Evolutionary conservation across 2,329 filamentous ascomycete species (phyloP).

Genomic region (Akanthomyces muscarius): DNA sequence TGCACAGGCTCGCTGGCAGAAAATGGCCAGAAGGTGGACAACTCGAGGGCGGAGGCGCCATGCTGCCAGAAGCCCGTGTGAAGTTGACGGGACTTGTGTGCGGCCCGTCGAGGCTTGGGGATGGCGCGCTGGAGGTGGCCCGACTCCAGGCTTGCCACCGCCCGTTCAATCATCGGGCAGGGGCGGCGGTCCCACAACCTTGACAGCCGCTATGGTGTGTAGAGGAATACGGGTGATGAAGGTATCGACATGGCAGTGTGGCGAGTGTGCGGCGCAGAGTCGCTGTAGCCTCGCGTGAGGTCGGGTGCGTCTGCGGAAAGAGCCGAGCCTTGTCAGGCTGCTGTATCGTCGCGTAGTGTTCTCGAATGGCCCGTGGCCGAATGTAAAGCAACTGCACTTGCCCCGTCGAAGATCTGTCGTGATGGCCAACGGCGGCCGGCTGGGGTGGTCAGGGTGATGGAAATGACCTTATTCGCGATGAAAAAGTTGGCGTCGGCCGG

Average conservation of each 20-base stretch:
- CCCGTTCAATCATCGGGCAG: conserved; percentile 54
- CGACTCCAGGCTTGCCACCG: conserved; percentile 52
- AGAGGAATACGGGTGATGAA: not conserved
- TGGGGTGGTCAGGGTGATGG: not conserved
- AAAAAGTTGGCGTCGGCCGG: conserved; percentile 14
- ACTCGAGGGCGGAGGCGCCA: conserved; percentile 47
- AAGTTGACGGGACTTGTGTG: conserved; percentile 41
- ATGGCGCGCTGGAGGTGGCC: conserved; percentile 52
- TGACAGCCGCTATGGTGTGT: not conserved
- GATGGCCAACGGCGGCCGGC: not conserved
- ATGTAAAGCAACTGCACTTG: not conserved
- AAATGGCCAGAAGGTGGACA: conserved; percentile 39
- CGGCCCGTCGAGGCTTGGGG: conserved; percentile 32
- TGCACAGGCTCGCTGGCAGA: conserved; percentile 16
- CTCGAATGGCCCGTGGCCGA: not conserved
- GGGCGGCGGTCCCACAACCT: not conserved
- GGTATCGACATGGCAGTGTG: not conserved
- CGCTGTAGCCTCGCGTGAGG: not conserved
- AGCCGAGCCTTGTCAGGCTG: not conserved
- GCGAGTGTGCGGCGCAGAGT: not conserved
- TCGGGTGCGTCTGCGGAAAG: not conserved
- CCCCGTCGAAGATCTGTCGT: not conserved
- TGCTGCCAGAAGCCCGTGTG: conserved; percentile 53
- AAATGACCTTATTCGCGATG: conserved; percentile 4
- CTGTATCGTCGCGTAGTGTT: not conserved